These are phyloP conservation scores for Seiridium unicorne DNA, from an alignment of 2,329 filamentous ascomycete species.

Conservation along the genomic window DNA sequence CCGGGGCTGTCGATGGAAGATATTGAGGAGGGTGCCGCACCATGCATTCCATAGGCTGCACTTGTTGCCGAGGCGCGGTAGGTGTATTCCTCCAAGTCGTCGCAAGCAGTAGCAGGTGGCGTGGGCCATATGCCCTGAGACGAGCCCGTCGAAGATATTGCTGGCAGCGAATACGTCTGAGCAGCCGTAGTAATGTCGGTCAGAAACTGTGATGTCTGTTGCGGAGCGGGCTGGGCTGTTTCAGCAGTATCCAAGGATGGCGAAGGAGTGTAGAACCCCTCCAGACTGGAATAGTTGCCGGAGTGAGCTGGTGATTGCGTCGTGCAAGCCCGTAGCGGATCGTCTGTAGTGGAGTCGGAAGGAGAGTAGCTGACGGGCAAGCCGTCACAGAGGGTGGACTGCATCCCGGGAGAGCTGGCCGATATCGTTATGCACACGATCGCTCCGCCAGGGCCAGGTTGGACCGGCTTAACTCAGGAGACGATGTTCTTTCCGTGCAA, in stretches of 20 bases:
- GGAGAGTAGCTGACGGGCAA: slow-evolving; percentile 19
- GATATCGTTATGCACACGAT: too few species aligned
- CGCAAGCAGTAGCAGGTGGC: slow-evolving; percentile 31
- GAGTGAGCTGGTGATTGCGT: slow-evolving; percentile 20
- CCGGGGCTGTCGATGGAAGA: slow-evolving; percentile 24
- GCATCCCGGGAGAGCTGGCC: slow-evolving; percentile 15
- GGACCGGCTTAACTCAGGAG: too few species aligned
- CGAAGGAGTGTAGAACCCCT: slow-evolving; percentile 15
- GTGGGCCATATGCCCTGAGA: slow-evolving; percentile 30
- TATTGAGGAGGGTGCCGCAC: slow-evolving; percentile 6
- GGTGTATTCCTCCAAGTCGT: slow-evolving; percentile 36
- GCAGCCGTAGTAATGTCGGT: slow-evolving; percentile 11
- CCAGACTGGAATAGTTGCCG: slow-evolving; percentile 11
- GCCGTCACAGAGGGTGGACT: slow-evolving; percentile 16
- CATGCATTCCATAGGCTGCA: slow-evolving; percentile 8
- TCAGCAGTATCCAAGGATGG: slow-evolving; percentile 15
- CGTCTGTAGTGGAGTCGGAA: slow-evolving; percentile 10
- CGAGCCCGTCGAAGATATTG: slow-evolving; percentile 19
- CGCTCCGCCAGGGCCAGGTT: too few species aligned
- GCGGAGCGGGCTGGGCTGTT: slow-evolving; percentile 12
- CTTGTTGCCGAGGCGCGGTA: slow-evolving; percentile 30
- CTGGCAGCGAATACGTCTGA: slow-evolving; percentile 13
- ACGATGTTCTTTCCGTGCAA: too few species aligned
- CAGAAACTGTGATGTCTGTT: slow-evolving; percentile 9
- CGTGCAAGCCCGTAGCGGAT: slow-evolving; percentile 15